Percentiles rank a stretch among this genome's conserved stretches.
Conservation (phyloP, 192 early-diverging fungal genomes). For the Gaertneriomyces semiglobifer region DNA sequence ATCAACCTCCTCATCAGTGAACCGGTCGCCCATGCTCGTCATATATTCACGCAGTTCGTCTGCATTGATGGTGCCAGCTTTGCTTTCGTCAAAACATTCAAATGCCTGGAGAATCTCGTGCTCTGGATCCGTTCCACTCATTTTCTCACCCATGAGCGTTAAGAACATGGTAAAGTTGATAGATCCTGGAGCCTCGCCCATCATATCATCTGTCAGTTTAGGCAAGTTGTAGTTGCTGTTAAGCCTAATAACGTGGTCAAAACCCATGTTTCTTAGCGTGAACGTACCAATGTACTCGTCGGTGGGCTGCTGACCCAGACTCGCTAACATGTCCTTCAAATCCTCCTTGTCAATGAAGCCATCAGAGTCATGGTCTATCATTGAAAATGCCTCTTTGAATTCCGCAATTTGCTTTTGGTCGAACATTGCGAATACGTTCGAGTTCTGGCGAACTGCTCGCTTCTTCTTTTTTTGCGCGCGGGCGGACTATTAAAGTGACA, state of each 20-base stretch:
- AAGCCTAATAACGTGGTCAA: too few species aligned
- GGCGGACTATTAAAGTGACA: slow-evolving; percentile 31
- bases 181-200: slow-evolving; percentile 70
- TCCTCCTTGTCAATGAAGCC: slow-evolving; percentile 90
- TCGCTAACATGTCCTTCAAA: slow-evolving; percentile 82
- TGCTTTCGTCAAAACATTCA: slow-evolving; percentile 84
- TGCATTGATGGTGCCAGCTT: slow-evolving; percentile 74
- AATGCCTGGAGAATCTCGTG: slow-evolving; percentile 89
- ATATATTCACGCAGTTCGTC: slow-evolving; percentile 80
- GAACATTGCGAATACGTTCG: slow-evolving; percentile 98
- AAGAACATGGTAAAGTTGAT: slow-evolving; percentile 99
- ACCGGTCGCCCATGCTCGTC: slow-evolving; percentile 89
- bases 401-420: slow-evolving; percentile 92
- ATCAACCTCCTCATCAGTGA: slow-evolving; percentile 88
- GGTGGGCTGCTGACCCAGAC: slow-evolving; percentile 72
- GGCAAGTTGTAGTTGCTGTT: too few species aligned
- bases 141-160: slow-evolving; percentile 91
- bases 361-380: slow-evolving; percentile 92
- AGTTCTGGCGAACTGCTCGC: slow-evolving; percentile 88
- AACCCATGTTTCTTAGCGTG: too few species aligned
- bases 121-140: slow-evolving; percentile 88
- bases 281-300: slow-evolving; percentile 60
- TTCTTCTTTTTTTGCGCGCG: slow-evolving; percentile 77
- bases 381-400: slow-evolving; percentile 94
- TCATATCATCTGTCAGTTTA: slow-evolving; percentile 62